Percentiles rank a stretch among this genome's conserved stretches.
Evolutionary conservation across 768 basidiomycete species (phyloP).

Genomic region (Hygrophorus pudorinus): DNA sequence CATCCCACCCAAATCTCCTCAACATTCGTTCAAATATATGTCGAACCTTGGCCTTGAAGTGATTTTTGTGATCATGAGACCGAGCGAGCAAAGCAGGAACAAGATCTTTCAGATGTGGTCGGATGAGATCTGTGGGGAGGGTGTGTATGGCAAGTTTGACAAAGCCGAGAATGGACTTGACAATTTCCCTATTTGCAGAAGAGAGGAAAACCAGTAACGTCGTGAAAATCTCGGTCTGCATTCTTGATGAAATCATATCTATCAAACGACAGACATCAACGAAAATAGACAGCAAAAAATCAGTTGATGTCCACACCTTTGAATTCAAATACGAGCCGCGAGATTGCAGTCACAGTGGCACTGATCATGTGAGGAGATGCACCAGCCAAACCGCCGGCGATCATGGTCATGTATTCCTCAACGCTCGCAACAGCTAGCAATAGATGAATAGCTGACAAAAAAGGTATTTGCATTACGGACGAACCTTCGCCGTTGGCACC

Average conservation of each 20-base stretch:
- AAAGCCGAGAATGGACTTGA: constrained; percentile 93
- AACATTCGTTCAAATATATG: constrained; percentile 97
- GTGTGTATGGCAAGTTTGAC: constrained; percentile 90
- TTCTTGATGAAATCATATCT: constrained; percentile 62
- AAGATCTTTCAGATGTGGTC: constrained; percentile 66
- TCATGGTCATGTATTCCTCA: constrained; percentile 94
- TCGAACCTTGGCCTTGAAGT: constrained; percentile 94
- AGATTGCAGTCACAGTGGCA: constrained; percentile 90
- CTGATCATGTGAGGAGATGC: constrained; percentile 97
- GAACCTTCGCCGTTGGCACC: constrained; percentile 31
- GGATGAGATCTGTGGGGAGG: constrained; percentile 58
- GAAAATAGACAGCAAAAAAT: background rate
- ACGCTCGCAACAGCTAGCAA: constrained; percentile 54
- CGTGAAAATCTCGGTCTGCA: constrained; percentile 76
- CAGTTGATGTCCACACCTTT: constrained; percentile 52
- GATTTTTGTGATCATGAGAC: constrained; percentile 98
- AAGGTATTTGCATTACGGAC: constrained; percentile 19
- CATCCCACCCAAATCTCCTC: constrained; percentile 81
- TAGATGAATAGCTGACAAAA: constrained; percentile 4
- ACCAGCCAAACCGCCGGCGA: constrained; percentile 89
- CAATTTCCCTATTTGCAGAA: constrained; percentile 93
- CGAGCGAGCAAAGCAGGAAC: constrained; percentile 82
- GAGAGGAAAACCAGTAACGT: constrained; percentile 87
- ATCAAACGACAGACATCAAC: constrained; percentile 2
- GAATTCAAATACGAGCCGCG: constrained; percentile 92